phyloP scores from a whole-genome alignment of 176 grass and related monocot genomes.

The Ensete ventricosum region DNA sequence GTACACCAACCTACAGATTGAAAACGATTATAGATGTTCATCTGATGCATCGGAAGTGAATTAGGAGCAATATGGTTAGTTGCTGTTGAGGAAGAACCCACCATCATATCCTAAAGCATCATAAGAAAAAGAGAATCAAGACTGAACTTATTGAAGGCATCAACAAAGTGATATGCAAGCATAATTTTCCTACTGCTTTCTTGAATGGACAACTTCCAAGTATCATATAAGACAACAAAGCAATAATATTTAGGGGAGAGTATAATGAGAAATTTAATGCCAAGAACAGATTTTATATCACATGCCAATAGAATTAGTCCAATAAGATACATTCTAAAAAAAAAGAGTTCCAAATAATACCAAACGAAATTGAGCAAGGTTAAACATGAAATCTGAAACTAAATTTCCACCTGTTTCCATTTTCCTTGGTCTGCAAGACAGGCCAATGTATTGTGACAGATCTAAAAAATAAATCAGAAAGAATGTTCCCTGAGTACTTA shows the following conservation, averaged over 20 bases:
- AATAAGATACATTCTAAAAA: background rate
- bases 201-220: background rate
- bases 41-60: background rate
- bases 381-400: background rate
- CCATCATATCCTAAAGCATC: background rate
- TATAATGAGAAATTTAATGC: background rate
- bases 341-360: background rate
- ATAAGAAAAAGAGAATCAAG: background rate
- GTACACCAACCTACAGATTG: background rate
- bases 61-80: background rate
- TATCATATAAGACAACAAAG: too few species aligned
- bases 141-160: background rate
- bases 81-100: background rate
- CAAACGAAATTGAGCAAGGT: background rate
- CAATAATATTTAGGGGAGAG: too few species aligned
- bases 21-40: background rate
- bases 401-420: background rate
- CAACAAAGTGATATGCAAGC: background rate
- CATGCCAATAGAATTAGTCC: background rate
- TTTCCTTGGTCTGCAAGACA: constrained; percentile 9
- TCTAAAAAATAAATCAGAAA: background rate
- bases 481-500: background rate
- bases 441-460: background rate
- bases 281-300: background rate
- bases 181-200: background rate